A percentile compares a stretch with the other conserved stretches of the same genome.
These are phyloP conservation scores for Hirsutella minnesotensis DNA, from an alignment of 2,329 filamentous ascomycete species.

Conservation along the genomic window DNA sequence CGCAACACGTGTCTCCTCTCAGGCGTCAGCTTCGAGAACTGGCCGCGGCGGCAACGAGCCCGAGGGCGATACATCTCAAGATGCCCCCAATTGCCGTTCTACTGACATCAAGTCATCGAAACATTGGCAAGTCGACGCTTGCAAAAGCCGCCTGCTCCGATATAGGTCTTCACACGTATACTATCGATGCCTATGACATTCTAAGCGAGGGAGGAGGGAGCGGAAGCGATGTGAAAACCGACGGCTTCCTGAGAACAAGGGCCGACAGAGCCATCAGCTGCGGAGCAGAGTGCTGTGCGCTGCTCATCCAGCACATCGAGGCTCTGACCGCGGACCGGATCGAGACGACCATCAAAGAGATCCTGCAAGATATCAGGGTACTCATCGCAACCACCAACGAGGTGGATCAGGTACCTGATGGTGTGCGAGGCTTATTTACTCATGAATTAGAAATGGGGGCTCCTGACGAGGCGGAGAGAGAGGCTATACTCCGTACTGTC, in stretches of 20 bases:
- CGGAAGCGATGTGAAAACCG: conserved; percentile 85
- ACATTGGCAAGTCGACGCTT: conserved; percentile 81
- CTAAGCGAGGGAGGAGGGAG: conserved; percentile 75
- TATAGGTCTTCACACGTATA: conserved; percentile 79
- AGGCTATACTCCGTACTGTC: conserved; percentile 72
- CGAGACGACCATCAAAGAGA: conserved; percentile 70
- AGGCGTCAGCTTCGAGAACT: conserved; percentile 70
- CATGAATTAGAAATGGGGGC: conserved; percentile 91
- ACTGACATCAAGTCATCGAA: conserved; percentile 80
- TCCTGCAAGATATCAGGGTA: conserved; percentile 68
- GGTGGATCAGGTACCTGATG: conserved; percentile 86
- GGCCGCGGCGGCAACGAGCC: conserved; percentile 78
- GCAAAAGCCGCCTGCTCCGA: conserved; percentile 71
- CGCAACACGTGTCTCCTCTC: conserved; percentile 43
- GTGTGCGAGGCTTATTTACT: conserved; percentile 80
- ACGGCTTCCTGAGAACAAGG: conserved; percentile 76
- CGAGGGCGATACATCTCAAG: conserved; percentile 72
- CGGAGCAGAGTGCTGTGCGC: conserved; percentile 67
- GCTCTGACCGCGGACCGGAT: conserved; percentile 86
- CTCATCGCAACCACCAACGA: conserved; percentile 91
- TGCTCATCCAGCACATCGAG: conserved; percentile 85
- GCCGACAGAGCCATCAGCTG: conserved; percentile 84
- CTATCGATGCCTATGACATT: conserved; percentile 86
- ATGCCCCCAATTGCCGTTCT: conserved; percentile 84
- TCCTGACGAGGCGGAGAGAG: conserved; percentile 83